These are phyloP conservation scores for Begonia loranthoides DNA, from an alignment of 306 rosid genomes.

Conservation along the genomic window DNA sequence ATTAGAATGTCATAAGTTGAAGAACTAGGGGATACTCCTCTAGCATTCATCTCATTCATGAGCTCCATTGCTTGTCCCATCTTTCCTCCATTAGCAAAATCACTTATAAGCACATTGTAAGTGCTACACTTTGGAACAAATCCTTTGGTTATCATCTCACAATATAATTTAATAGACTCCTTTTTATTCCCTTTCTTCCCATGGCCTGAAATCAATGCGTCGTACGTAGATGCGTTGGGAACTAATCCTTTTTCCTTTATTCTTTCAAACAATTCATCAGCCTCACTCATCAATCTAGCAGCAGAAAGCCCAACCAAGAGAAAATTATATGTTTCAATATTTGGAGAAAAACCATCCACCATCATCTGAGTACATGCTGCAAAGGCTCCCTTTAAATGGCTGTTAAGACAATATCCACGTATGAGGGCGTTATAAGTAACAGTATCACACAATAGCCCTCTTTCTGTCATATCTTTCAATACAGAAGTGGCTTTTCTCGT, in stretches of 20 bases:
- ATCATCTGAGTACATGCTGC: conserved; percentile 42
- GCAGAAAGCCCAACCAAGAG: conserved; percentile 58
- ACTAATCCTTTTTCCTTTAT: conserved; percentile 53
- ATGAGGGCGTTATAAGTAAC: conserved; percentile 68
- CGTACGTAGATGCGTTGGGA: conserved; percentile 64
- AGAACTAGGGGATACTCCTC: conserved; percentile 64
- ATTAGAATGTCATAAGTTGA: conserved; percentile 71
- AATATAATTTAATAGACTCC: conserved; percentile 53
- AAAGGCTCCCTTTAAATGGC: conserved; percentile 53
- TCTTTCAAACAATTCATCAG: conserved; percentile 42
- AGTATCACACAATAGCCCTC: conserved; percentile 42
- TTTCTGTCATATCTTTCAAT: conserved; percentile 39
- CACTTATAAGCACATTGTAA: conserved; percentile 70
- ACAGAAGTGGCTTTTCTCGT: conserved; percentile 59
- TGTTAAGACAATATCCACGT: conserved; percentile 52
- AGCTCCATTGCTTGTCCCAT: conserved; percentile 86
- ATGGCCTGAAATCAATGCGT: conserved; percentile 57
- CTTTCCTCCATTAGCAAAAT: conserved; percentile 65
- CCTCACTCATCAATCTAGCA: conserved; percentile 55
- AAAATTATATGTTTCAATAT: conserved; percentile 46
- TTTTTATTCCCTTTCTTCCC: conserved; percentile 59
- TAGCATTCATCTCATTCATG: conserved; percentile 66
- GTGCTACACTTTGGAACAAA: conserved; percentile 64
- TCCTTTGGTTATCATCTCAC: conserved; percentile 75
- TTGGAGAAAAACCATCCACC: conserved; percentile 54